Evolutionary conservation across 768 basidiomycete genomes (phyloP).

Genomic region (Brasilioporus rufonigricans): DNA sequence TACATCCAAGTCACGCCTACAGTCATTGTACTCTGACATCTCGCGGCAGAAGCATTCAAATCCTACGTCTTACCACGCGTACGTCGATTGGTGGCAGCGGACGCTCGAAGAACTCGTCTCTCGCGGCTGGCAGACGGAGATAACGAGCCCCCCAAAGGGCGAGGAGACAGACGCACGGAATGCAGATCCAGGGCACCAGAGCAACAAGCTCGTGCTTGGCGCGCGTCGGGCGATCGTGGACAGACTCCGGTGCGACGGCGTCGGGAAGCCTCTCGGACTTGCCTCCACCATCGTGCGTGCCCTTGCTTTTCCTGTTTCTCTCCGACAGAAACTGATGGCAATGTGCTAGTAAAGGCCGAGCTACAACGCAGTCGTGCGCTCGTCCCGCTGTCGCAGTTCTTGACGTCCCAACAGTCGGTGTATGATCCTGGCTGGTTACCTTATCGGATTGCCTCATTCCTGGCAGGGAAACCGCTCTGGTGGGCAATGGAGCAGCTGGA

Average conservation of each 20-base stretch:
- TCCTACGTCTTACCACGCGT: constrained; percentile 75
- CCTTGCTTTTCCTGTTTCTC: not conserved
- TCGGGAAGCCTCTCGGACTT: constrained; percentile 73
- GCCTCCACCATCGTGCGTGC: constrained; percentile 71
- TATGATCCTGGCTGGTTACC: constrained; percentile 71
- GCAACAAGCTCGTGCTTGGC: constrained; percentile 58
- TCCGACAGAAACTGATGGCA: constrained; percentile 22
- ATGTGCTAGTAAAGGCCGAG: constrained; percentile 66
- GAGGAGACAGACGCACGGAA: constrained; percentile 10
- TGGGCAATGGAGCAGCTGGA: constrained; percentile 84
- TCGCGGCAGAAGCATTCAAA: constrained; percentile 82
- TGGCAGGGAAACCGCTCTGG: constrained; percentile 80
- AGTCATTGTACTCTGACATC: constrained; percentile 87
- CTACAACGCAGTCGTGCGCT: constrained; percentile 46
- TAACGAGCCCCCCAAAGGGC: constrained; percentile 7
- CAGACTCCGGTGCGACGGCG: constrained; percentile 58
- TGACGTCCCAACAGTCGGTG: constrained; percentile 55
- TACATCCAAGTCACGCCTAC: constrained; percentile 49
- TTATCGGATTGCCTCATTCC: constrained; percentile 62
- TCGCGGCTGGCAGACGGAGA: constrained; percentile 49
- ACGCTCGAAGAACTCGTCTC: constrained; percentile 61
- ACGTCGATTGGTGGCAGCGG: constrained; percentile 85
- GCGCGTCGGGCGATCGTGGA: constrained; percentile 57
- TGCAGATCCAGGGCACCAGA: constrained; percentile 14
- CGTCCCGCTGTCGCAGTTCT: constrained; percentile 53